Base-by-base conservation (phyloP, 192 early-diverging fungal genomes). In the Coemansia asiatica region DNA sequence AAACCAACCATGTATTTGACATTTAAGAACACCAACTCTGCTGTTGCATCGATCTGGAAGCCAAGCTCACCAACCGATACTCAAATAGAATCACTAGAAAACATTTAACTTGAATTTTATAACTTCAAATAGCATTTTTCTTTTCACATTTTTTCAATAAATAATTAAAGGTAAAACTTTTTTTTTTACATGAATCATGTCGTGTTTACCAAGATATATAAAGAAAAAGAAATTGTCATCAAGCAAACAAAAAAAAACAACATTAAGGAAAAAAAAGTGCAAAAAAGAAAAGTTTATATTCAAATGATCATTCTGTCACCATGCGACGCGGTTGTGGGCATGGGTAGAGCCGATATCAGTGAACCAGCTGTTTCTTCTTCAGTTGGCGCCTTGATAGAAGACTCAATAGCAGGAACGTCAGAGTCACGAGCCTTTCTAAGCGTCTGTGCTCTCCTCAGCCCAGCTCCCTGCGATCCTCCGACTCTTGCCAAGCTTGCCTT, bases 331-430 rank as follows among this genome's bases (percentile, higher is more conserved):
- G 55, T 38, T 2, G 56, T 61, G 16, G 78, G 78, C 69, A 74
- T 80, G 22, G 78, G 78, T 1, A 80, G 54, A 5, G 72, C 72
- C 26, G 72, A 74, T 18, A 80, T 80, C 47, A 80, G 50, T 1
- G 62, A 69, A 35, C 66, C 68, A 15, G 72, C 31, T 10, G 49
- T 35, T 12, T 70, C 56, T 31, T 64, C 62, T 10, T 48, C 66
- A 10, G 61, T 44, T 2, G 69, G 60, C 1, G 51, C 62, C 8
- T 69, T 60, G 22, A 80, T 67, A 25, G 78, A 72, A 4, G 59
- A 65, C 23, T 75, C 72, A 16, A 80, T 71, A 9, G 66, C 69
- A n/a, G 58, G 60, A 1, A 64, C 78, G 51, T 81, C 78, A 2
- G 78, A 75, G 38, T 66, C 73, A 2, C 75, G 33, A 10, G 73